A percentile compares a stretch with the other conserved stretches of the same genome.
Evolutionary conservation across 163 green algal species (phyloP).

Genomic region (Volvox carteri): DNA sequence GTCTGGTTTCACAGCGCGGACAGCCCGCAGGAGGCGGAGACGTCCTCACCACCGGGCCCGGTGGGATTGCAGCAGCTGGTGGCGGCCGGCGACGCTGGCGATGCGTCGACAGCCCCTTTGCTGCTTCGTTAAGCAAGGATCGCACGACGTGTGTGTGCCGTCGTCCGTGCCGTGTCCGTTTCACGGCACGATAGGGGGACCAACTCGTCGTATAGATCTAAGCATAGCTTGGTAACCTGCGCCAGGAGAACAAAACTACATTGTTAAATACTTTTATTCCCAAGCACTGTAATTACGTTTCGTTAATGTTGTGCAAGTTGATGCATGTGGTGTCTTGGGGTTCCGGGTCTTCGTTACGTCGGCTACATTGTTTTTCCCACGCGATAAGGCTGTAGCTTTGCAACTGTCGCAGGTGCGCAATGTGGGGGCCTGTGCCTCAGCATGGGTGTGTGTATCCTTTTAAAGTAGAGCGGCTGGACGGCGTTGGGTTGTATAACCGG

Average conservation of each 20-base stretch:
- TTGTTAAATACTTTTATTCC: neutral
- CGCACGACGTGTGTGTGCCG: too few relatives aligned
- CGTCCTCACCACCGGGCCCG: neutral
- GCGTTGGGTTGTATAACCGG: neutral
- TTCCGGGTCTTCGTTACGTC: neutral
- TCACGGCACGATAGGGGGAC: too few relatives aligned
- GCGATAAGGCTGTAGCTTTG: neutral
- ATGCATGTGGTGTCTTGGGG: too few relatives aligned
- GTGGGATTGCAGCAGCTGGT: slow-evolving; percentile 52
- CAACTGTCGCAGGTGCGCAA: slow-evolving; percentile 14
- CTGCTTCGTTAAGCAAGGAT: slow-evolving; percentile 18
- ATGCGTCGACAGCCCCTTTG: neutral
- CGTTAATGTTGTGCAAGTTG: neutral
- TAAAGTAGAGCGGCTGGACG: too few relatives aligned
- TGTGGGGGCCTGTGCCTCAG: neutral
- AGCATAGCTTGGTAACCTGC: slow-evolving; percentile 6
- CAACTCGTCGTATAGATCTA: neutral
- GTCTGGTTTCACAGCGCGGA: too few relatives aligned
- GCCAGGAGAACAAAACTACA: neutral
- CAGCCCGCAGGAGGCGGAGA: neutral
- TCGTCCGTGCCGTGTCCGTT: too few relatives aligned
- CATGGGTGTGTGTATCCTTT: neutral
- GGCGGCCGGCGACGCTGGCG: neutral
- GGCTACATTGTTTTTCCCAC: slow-evolving; percentile 36
- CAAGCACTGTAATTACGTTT: too few relatives aligned